These are phyloP conservation scores for Xylariaceae sp. DNA, from an alignment of 2,329 filamentous ascomycete genomes.

Conservation along the genomic window DNA sequence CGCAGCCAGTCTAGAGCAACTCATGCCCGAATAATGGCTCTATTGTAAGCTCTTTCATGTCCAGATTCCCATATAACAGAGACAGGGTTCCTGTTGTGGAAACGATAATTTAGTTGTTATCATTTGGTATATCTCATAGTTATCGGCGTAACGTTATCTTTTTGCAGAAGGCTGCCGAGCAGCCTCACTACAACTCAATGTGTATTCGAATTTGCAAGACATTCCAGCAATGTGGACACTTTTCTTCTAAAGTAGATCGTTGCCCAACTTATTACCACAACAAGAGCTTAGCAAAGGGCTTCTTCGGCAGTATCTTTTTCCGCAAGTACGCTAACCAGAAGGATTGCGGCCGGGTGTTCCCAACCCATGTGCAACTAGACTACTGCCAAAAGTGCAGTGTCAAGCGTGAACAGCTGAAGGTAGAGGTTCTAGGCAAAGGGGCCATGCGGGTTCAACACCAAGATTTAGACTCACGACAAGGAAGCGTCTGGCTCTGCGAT, in stretches of 20 bases:
- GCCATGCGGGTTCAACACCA: constrained; percentile 15
- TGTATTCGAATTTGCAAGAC: constrained; percentile 21
- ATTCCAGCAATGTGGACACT: constrained; percentile 23
- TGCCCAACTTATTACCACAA: constrained; percentile 24
- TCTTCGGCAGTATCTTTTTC: constrained; percentile 19
- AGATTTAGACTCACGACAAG: constrained; percentile 8
- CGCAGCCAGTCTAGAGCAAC: too few relatives aligned
- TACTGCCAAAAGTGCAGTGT: constrained; percentile 23
- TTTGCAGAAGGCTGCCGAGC: constrained; percentile 6
- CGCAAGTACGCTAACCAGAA: constrained; percentile 8
- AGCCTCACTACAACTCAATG: constrained; percentile 16
- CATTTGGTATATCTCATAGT: too few relatives aligned
- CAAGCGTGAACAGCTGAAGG: constrained; percentile 10
- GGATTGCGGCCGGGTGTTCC: constrained; percentile 23
- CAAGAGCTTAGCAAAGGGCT: constrained; percentile 15
- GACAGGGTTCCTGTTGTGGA: too few relatives aligned
- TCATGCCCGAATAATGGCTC: too few relatives aligned
- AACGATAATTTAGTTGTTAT: too few relatives aligned
- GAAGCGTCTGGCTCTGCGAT: constrained; percentile 21
- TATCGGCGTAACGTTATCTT: too few relatives aligned
- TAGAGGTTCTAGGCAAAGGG: constrained; percentile 19
- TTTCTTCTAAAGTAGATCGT: constrained; percentile 12
- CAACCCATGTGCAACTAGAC: constrained; percentile 12
- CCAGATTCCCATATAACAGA: too few relatives aligned
- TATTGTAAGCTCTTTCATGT: too few relatives aligned